A percentile compares a stretch with the other conserved stretches of the same genome.
phyloP scores from a whole-genome alignment of 2,329 filamentous ascomycete species.

The Verticillium nubilum region DNA sequence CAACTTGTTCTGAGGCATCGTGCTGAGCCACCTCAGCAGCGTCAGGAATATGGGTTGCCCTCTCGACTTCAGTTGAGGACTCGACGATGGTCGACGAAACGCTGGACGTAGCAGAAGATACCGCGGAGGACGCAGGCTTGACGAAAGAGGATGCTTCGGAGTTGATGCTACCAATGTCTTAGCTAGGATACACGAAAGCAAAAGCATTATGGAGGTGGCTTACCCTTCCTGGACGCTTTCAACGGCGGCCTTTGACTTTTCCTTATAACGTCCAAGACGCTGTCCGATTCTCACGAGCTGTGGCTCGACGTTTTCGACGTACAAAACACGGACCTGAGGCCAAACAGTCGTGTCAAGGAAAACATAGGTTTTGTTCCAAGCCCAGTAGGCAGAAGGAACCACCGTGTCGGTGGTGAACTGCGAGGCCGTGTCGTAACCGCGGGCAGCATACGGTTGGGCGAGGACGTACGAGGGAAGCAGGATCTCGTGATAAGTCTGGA shows the following conservation, averaged over 20 bases:
- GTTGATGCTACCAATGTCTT: not conserved
- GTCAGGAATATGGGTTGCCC: conserved; percentile 8
- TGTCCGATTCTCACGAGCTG: conserved; percentile 90
- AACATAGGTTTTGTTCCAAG: conserved; percentile 60
- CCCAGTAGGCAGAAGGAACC: conserved; percentile 66
- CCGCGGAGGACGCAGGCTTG: conserved; percentile 27
- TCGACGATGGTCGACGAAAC: conserved; percentile 17
- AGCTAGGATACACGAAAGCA: not conserved
- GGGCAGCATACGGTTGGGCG: conserved; percentile 67
- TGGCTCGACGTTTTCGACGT: conserved; percentile 89
- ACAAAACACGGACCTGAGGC: conserved; percentile 75
- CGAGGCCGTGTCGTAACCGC: conserved; percentile 62
- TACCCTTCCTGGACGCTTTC: conserved; percentile 29
- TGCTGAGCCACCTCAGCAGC: conserved; percentile 12
- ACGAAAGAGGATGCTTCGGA: conserved; percentile 33
- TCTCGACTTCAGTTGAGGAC: conserved; percentile 18
- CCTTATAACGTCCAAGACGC: conserved; percentile 71
- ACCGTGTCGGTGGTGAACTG: conserved; percentile 63
- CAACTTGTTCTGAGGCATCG: conserved; percentile 22
- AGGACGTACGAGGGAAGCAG: conserved; percentile 70
- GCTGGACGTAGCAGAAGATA: conserved; percentile 5
- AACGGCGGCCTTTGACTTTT: conserved; percentile 29
- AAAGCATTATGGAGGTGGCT: not conserved
- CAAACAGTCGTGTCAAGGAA: conserved; percentile 75
- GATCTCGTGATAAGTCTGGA: conserved; percentile 66